Conservation (phyloP, 2,329 filamentous ascomycete species). For the Pseudopithomyces chartarum region DNA sequence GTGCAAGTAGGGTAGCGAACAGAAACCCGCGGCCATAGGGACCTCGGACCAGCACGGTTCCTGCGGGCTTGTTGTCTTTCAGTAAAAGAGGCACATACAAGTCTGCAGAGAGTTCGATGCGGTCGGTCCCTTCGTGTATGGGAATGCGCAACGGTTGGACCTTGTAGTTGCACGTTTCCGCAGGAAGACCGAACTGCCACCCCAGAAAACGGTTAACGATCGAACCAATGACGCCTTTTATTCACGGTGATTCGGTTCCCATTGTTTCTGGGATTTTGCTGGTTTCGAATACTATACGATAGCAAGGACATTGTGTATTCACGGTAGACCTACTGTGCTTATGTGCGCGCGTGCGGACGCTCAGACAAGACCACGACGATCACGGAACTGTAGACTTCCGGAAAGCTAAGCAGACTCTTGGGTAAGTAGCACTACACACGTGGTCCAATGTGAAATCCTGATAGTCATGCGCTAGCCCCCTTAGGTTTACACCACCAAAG, state of each 20-base stretch:
- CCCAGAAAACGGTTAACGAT: slow-evolving; percentile 4
- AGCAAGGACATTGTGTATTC: too few species aligned
- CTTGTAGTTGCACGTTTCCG: slow-evolving; percentile 16
- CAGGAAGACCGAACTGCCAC: slow-evolving; percentile 7
- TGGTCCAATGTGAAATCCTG: too few species aligned
- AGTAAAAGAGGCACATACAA: slow-evolving; percentile 11
- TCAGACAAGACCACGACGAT: too few species aligned
- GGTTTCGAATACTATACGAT: background rate
- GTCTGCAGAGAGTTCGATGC: slow-evolving; percentile 13
- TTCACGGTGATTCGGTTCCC: background rate
- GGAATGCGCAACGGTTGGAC: slow-evolving; percentile 13
- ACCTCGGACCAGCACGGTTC: slow-evolving; percentile 13
- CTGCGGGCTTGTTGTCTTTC: slow-evolving; percentile 2
- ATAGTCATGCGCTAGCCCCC: too few species aligned
- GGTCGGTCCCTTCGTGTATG: background rate
- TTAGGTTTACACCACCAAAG: too few species aligned
- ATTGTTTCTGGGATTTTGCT: background rate
- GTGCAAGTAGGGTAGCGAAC: background rate
- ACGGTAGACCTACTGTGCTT: too few species aligned
- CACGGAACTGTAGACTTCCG: too few species aligned
- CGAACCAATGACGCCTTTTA: background rate
- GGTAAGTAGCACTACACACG: too few species aligned
- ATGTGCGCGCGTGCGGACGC: too few species aligned
- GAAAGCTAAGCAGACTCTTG: too few species aligned
- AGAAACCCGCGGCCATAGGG: slow-evolving; percentile 16